Percentiles rank a stretch among this genome's conserved stretches.
These are phyloP conservation scores for Suillus americanus DNA, from an alignment of 768 basidiomycete species.

Conservation along the genomic window DNA sequence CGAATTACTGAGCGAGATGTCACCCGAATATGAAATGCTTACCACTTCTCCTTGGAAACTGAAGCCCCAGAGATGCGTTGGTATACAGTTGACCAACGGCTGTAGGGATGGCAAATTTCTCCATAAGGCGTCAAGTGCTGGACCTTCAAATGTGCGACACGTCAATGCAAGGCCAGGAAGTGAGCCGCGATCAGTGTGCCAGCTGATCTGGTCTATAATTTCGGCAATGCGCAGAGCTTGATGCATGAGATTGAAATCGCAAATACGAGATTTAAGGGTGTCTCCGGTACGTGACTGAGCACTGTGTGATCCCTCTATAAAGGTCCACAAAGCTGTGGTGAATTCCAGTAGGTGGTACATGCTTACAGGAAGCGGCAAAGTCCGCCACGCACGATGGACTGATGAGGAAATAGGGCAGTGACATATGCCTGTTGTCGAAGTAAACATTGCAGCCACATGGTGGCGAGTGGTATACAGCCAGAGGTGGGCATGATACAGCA, in stretches of 20 bases:
- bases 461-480: not conserved
- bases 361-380: not conserved
- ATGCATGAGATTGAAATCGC: not conserved
- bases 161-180: slow-evolving; percentile 24
- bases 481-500: not conserved
- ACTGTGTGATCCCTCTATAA: not conserved
- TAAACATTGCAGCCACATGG: not conserved
- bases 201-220: not conserved
- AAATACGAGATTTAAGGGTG: not conserved
- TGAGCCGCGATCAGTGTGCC: not conserved
- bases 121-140: slow-evolving; percentile 28
- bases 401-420: not conserved
- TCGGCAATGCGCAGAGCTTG: not conserved
- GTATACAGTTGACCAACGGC: slow-evolving; percentile 17
- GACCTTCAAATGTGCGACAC: slow-evolving; percentile 21
- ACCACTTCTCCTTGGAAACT: not conserved
- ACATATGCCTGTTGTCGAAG: not conserved
- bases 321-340: not conserved
- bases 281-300: not conserved
- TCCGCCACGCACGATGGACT: not conserved
- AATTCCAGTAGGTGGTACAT: not conserved
- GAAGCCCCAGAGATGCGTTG: not conserved
- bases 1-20: not conserved
- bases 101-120: slow-evolving; percentile 18
- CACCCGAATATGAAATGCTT: not conserved